Evolutionary conservation across 345 rosid genomes (phyloP).

Genomic region (Pseudoturritis turrita): DNA sequence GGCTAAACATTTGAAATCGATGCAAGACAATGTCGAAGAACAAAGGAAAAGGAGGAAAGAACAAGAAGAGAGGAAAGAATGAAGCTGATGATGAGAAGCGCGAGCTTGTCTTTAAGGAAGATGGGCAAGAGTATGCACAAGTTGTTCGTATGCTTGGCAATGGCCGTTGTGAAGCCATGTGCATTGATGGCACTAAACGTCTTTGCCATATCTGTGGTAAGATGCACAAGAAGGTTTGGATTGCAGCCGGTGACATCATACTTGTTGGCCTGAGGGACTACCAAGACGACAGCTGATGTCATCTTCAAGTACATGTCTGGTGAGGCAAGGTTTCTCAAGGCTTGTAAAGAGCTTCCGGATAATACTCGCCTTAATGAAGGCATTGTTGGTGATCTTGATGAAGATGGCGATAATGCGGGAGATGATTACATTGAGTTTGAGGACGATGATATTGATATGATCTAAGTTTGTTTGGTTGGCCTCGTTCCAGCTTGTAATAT

Average conservation of each 20-base stretch:
- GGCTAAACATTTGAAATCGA: background rate
- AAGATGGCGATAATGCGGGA: constrained; percentile 44
- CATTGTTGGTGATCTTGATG: constrained; percentile 45
- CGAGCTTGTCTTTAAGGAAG: constrained; percentile 58
- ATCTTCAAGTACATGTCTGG: constrained; percentile 64
- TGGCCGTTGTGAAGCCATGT: constrained; percentile 53
- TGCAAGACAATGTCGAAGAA: constrained; percentile 53
- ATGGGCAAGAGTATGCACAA: constrained; percentile 58
- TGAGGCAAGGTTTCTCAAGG: constrained; percentile 58
- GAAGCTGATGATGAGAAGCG: constrained; percentile 62
- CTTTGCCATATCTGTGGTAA: constrained; percentile 60
- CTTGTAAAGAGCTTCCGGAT: constrained; percentile 59
- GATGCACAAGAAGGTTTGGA: constrained; percentile 78
- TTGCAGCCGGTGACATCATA: constrained; percentile 62
- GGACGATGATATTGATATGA: constrained; percentile 63
- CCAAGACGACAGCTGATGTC: constrained; percentile 65
- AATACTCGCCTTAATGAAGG: constrained; percentile 51
- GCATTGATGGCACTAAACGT: constrained; percentile 48
- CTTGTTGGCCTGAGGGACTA: constrained; percentile 63
- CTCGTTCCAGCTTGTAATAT: no score
- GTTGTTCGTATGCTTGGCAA: constrained; percentile 60
- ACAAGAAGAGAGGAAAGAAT: constrained; percentile 65
- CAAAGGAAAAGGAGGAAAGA: constrained; percentile 69
- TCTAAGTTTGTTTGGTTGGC: constrained; percentile 16
- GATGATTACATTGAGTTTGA: constrained; percentile 59